Percentiles rank a stretch among this genome's conserved stretches.
phyloP scores from a whole-genome alignment of 1,284 basidiomycete genomes.

The Apiotrichum akiyoshidainum region DNA sequence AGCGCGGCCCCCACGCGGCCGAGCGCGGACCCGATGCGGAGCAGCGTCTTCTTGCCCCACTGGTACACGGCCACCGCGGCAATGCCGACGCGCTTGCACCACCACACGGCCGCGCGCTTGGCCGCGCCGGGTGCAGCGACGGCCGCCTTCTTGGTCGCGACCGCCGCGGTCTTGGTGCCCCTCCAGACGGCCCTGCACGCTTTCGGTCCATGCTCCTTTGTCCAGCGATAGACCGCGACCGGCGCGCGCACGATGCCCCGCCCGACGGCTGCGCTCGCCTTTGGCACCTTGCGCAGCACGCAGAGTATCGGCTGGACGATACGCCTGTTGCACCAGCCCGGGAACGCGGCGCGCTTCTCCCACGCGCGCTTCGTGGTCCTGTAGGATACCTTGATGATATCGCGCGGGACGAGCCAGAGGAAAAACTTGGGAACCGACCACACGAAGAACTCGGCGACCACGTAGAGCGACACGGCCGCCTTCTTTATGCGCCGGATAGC shows the following conservation, averaged over 20 bases:
- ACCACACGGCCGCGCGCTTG: not conserved
- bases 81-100: not conserved
- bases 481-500: not conserved
- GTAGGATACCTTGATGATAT: not conserved
- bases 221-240: too few species aligned
- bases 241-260: too few species aligned
- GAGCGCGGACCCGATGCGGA: not conserved
- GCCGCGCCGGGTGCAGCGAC: not conserved
- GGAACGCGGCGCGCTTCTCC: not conserved
- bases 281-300: too few species aligned
- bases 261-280: too few species aligned
- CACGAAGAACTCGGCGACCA: not conserved
- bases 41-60: not conserved
- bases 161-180: not conserved
- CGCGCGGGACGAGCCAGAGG: not conserved
- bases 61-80: not conserved
- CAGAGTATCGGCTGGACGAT: too few species aligned
- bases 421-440: conserved; percentile 4
- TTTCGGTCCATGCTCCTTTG: not conserved
- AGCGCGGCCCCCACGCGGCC: not conserved
- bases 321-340: not conserved
- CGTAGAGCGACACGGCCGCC: not conserved
- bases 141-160: not conserved
- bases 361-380: not conserved
- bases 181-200: too few species aligned